These are phyloP conservation scores for Heterobasidion irregulare DNA, from an alignment of 1,284 basidiomycete genomes.

Conservation along the genomic window DNA sequence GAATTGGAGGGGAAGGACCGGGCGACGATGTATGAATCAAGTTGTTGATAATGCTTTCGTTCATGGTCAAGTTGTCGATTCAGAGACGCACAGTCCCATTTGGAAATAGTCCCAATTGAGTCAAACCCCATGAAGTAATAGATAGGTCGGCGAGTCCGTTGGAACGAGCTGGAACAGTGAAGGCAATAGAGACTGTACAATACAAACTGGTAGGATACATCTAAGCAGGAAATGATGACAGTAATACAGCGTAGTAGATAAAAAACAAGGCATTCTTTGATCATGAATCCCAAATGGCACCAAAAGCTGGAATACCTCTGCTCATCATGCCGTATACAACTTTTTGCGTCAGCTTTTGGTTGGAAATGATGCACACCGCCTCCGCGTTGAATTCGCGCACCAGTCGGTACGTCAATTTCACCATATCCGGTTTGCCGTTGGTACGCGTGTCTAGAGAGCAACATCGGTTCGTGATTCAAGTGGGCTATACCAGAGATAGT, in stretches of 20 bases:
- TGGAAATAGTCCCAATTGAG: too few species aligned
- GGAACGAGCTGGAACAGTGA: too few species aligned
- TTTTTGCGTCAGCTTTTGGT: conserved; percentile 51
- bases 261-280: neutral
- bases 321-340: conserved; percentile 54
- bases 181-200: too few species aligned
- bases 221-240: too few species aligned
- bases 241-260: too few species aligned
- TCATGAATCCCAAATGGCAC: conserved; percentile 48
- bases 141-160: too few species aligned
- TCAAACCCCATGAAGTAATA: too few species aligned
- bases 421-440: conserved; percentile 56
- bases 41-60: neutral
- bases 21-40: neutral
- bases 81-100: neutral
- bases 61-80: neutral
- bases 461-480: neutral
- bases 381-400: conserved; percentile 54
- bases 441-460: conserved; percentile 38
- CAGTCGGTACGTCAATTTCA: conserved; percentile 46
- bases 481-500: neutral
- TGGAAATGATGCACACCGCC: conserved; percentile 54
- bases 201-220: too few species aligned
- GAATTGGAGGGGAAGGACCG: neutral
- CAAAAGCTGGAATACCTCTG: conserved; percentile 51